phyloP scores from a whole-genome alignment of 768 basidiomycete species.

The Lyophyllum decastes region DNA sequence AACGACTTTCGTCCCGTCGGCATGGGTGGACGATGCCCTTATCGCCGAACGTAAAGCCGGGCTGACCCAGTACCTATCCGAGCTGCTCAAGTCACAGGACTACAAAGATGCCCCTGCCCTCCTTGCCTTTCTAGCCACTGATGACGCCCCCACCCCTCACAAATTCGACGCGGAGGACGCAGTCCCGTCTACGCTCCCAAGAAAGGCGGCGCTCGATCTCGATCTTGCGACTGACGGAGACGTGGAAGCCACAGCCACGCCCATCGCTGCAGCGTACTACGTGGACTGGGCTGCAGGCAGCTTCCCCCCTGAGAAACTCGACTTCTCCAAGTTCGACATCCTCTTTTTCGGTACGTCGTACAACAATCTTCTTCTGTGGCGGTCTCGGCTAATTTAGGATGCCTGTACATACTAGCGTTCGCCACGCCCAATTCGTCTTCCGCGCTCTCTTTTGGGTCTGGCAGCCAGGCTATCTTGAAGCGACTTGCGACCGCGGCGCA shows the following conservation, averaged over 20 bases:
- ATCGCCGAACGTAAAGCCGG: slow-evolving; percentile 54
- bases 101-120: slow-evolving; percentile 36
- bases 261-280: slow-evolving; percentile 49
- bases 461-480: slow-evolving; percentile 52
- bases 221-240: slow-evolving; percentile 15
- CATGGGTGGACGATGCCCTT: slow-evolving; percentile 54
- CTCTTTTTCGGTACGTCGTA: slow-evolving; percentile 55
- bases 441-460: slow-evolving; percentile 50
- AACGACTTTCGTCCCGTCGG: slow-evolving; percentile 50
- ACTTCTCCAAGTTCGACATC: slow-evolving; percentile 68
- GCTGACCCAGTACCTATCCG: slow-evolving; percentile 41
- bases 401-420: slow-evolving; percentile 50
- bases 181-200: slow-evolving; percentile 45
- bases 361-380: neutral
- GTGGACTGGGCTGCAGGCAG: slow-evolving; percentile 49
- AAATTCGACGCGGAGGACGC: slow-evolving; percentile 47
- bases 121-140: slow-evolving; percentile 37
- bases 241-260: slow-evolving; percentile 26
- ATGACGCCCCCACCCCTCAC: slow-evolving; percentile 17
- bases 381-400: neutral
- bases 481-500: slow-evolving; percentile 59
- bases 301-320: slow-evolving; percentile 56
- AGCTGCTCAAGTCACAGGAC: slow-evolving; percentile 35
- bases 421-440: slow-evolving; percentile 63
- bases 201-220: slow-evolving; percentile 32